Base-by-base conservation (phyloP, 495 filamentous ascomycete species). In the Evernia prunastri region DNA sequence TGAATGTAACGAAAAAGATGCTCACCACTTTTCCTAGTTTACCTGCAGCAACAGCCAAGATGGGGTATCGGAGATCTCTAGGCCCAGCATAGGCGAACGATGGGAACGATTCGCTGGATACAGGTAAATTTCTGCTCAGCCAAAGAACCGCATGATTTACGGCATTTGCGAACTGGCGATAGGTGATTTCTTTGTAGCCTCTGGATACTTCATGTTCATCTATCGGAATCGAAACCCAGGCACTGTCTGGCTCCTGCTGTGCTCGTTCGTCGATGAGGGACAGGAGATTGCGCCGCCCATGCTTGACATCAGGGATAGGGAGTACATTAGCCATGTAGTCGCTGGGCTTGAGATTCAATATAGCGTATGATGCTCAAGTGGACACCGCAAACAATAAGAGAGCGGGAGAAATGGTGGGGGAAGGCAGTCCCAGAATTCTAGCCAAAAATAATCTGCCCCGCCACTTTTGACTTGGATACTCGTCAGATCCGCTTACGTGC, bases 221-320 rank as follows among this genome's bases (percentile, higher is more conserved):
- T 3, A 70, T 69, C 12, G 81, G 80, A 40, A 81, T 67, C 4
- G 74, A 72, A 25, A 79, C 73, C 59, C 76, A 79, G 31, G 74
- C 71, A 20, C 75, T 71, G 2, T 70, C 63, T 2, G 81, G 79
- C 1, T 76, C 74, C 23, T 31, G 67, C 11, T 62, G 43, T 18
- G 80, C 82, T 23, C 71, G 65, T 8, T 81, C 76, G 60, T 87
- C 83, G 45, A 86, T 72, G n/a, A n/a, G n/a, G n/a, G n/a, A n/a
- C n/a, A n/a, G n/a, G n/a, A n/a, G n/a, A n/a, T n/a, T n/a, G n/a
- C n/a, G n/a, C n/a, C n/a, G n/a, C n/a, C n/a, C n/a, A n/a, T n/a
- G n/a, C n/a, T n/a, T n/a, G n/a, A n/a, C n/a, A n/a, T n/a, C n/a
- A n/a, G n/a, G n/a, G n/a, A n/a, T n/a, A n/a, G n/a, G n/a, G n/a